Evolutionary conservation across 768 basidiomycete species (phyloP).

Genomic region (Wakefieldia striispora): DNA sequence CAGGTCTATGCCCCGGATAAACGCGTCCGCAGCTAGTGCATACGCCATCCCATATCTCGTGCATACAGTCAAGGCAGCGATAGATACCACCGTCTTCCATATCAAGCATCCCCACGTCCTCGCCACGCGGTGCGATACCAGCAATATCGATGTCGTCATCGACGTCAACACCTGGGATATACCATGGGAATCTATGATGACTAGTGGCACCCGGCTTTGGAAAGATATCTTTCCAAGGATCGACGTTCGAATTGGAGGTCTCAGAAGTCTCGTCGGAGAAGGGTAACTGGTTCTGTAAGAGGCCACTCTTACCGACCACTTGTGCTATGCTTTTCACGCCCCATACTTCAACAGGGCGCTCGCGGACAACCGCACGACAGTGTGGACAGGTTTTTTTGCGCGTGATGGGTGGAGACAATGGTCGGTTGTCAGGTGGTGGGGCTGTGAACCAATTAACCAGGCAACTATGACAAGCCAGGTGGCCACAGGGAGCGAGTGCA

Average conservation of each 20-base stretch:
- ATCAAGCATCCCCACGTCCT: constrained; percentile 64
- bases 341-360: constrained; percentile 49
- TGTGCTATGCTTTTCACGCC: constrained; percentile 46
- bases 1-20: constrained; percentile 51
- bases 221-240: constrained; percentile 72
- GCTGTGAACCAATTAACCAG: constrained; percentile 76
- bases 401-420: constrained; percentile 25
- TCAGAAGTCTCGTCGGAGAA: constrained; percentile 27
- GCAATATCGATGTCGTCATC: constrained; percentile 18
- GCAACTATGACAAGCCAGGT: constrained; percentile 67
- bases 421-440: constrained; percentile 29
- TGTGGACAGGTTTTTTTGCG: constrained; percentile 45
- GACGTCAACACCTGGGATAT: constrained; percentile 19
- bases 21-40: constrained; percentile 61
- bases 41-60: constrained; percentile 71
- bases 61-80: constrained; percentile 71
- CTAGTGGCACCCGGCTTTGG: constrained; percentile 16
- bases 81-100: constrained; percentile 75
- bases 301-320: constrained; percentile 50
- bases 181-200: constrained; percentile 21
- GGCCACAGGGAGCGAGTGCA: constrained; percentile 73
- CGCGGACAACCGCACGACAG: constrained; percentile 42
- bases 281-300: constrained; percentile 34
- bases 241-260: constrained; percentile 29
- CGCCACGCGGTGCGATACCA: constrained; percentile 21